phyloP scores from a whole-genome alignment of 1,284 basidiomycete species.

The Puccinia triticina region DNA sequence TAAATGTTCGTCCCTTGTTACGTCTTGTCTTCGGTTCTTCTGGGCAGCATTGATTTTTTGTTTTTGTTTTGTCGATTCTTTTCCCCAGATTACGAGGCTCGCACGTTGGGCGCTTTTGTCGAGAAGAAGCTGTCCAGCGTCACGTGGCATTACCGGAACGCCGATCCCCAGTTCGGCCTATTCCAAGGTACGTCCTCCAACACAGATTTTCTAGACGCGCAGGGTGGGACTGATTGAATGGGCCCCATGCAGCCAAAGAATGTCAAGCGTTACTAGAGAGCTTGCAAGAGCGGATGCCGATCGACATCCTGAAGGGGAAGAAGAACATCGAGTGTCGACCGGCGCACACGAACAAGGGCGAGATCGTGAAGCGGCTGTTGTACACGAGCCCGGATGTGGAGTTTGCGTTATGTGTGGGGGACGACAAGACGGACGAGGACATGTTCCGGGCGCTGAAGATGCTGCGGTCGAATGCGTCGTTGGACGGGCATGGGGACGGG shows the following conservation, averaged over 20 bases:
- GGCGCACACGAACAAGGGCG: slow-evolving; percentile 74
- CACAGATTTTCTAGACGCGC: too few species aligned
- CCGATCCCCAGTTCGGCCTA: slow-evolving; percentile 88
- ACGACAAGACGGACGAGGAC: slow-evolving; percentile 73
- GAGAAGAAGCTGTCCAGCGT: slow-evolving; percentile 96
- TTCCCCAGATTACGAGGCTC: slow-evolving; percentile 59
- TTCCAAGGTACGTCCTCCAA: slow-evolving; percentile 55
- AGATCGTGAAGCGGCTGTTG: slow-evolving; percentile 39
- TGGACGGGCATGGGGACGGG: slow-evolving; percentile 21
- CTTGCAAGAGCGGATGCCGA: slow-evolving; percentile 62
- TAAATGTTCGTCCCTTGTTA: slow-evolving; percentile 70
- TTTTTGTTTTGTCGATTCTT: neutral
- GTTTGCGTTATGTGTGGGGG: slow-evolving; percentile 46
- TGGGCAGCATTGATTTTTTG: too few species aligned
- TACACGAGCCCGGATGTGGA: slow-evolving; percentile 41
- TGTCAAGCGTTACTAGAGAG: slow-evolving; percentile 95
- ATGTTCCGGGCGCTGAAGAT: slow-evolving; percentile 81
- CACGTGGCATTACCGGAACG: slow-evolving; percentile 94
- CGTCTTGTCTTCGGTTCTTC: too few species aligned
- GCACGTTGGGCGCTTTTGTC: slow-evolving; percentile 91
- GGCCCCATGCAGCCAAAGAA: slow-evolving; percentile 67
- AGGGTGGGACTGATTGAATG: too few species aligned
- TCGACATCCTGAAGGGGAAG: slow-evolving; percentile 70
- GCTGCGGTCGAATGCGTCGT: slow-evolving; percentile 26
- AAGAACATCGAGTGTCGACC: slow-evolving; percentile 98